These are phyloP conservation scores for Mycena sp. DNA, from an alignment of 1,284 basidiomycete genomes.

Conservation along the genomic window DNA sequence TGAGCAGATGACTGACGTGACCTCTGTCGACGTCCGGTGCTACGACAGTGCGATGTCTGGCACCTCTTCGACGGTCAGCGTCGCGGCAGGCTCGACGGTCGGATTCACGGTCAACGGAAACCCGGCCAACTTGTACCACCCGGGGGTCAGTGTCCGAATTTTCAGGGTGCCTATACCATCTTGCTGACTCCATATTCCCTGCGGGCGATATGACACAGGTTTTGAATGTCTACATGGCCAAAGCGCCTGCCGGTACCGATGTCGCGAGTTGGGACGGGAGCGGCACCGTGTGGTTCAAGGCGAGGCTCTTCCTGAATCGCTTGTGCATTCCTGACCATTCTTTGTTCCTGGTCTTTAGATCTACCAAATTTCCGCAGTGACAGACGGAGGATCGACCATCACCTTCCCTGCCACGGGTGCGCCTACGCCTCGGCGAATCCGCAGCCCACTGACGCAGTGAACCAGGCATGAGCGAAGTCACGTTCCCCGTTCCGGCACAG, in stretches of 20 bases:
- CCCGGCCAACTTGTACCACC: slow-evolving; percentile 44
- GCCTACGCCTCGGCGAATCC: no score
- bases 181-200: background rate
- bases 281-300: no score
- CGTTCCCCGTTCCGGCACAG: no score
- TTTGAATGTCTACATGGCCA: slow-evolving; percentile 42
- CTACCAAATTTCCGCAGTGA: no score
- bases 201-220: no score
- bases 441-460: no score
- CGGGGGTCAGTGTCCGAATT: slow-evolving; percentile 37
- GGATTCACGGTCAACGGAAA: slow-evolving; percentile 8
- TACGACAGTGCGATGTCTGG: background rate
- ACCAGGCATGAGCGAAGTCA: no score
- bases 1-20: slow-evolving; percentile 4
- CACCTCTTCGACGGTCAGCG: background rate
- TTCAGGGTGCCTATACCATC: background rate
- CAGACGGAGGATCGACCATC: no score
- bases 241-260: slow-evolving; percentile 25
- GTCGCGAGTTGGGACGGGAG: slow-evolving; percentile 35
- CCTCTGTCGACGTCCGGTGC: slow-evolving; percentile 12
- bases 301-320: no score
- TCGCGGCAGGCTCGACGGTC: slow-evolving; percentile 10
- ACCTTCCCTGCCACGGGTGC: no score
- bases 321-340: no score
- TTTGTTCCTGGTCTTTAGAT: no score